Evolutionary conservation across 306 rosid species (phyloP).

Genomic region (Rosa rugosa): DNA sequence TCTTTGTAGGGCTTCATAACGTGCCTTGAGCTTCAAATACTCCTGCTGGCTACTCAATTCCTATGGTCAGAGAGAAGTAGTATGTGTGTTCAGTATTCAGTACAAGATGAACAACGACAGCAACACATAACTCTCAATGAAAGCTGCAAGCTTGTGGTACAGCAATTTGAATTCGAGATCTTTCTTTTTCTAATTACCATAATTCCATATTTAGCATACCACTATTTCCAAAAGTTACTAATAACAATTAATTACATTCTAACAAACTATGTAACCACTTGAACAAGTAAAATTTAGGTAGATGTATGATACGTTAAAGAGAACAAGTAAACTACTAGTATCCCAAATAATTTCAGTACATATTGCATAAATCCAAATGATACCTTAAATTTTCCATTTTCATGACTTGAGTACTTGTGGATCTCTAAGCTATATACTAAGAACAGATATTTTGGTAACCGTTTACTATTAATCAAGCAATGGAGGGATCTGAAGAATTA

Average conservation of each 20-base stretch:
- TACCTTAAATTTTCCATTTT: not conserved
- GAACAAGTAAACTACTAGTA: not conserved
- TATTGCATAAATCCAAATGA: not conserved
- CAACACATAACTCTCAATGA: not conserved
- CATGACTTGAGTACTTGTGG: not conserved
- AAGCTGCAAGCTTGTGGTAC: not conserved
- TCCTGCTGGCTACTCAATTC: conserved; percentile 98
- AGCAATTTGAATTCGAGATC: not conserved
- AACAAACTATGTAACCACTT: not conserved
- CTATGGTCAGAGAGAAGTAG: conserved; percentile 28
- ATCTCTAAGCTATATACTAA: not conserved
- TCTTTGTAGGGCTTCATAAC: conserved; percentile 77
- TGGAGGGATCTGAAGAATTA: not conserved
- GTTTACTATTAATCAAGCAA: not conserved
- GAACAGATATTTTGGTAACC: not conserved
- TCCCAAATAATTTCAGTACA: not conserved
- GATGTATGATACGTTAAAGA: not conserved
- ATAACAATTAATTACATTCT: not conserved
- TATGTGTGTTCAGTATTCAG: conserved; percentile 9
- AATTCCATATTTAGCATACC: not conserved
- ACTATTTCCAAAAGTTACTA: not conserved
- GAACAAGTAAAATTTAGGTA: not conserved
- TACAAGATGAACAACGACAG: not conserved
- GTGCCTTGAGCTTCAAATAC: conserved; percentile 95
- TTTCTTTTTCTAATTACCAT: not conserved